Evolutionary conservation across 2,329 filamentous ascomycete species (phyloP), one percentile per base, ranked within the genome.

Genomic region (Diplocarpon rosae): DNA sequence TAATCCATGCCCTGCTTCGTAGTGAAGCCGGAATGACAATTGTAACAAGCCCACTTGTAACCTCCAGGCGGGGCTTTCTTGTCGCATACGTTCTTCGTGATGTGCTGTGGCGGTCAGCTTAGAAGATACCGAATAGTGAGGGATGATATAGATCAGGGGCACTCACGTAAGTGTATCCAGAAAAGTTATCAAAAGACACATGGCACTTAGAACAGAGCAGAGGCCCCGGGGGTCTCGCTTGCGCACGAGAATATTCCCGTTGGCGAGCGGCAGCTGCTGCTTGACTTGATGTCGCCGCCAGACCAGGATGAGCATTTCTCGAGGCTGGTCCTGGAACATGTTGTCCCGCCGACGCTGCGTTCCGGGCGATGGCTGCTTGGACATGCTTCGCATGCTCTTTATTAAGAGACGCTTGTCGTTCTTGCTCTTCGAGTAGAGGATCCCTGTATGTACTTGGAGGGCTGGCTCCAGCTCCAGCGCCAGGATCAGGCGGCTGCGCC

Each of bases 1-100:
- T 59, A 59, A 15, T 53, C 49, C 12, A 47, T 30, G 7, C 54
- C 54, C 16, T 53, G 51, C 27, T 52, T 55, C 13, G 47, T 50
- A 20, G 51, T 55, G 37, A 56, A 56, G n/a, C 47, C 46, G 32
- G 52, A 47, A 10, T 35, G 29, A 34, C 54, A 56, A 28, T 49
- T 50, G 2, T 14, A 11, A 20, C 54, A 56, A 11, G 28, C 29
- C 35, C 37, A 53, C 28, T 53, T 56, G 35, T 42, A 52, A 7
- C 47, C 48, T 17, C 43, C 45, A 14, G 33, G 9, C 10, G 46
- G 51, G 8, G 43, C 39, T 9, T 24, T 41, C 31, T 53, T 54
- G 3, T 38, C 24, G 17, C 52, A 55, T 2, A 46, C 27, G 34
- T 47, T 50, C 39, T 53, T 52, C 9, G 34, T 16, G 5, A 50